Percentiles rank a stretch among this genome's conserved stretches.
phyloP scores from a whole-genome alignment of 768 basidiomycete genomes.

The Neoboletus magnificus region DNA sequence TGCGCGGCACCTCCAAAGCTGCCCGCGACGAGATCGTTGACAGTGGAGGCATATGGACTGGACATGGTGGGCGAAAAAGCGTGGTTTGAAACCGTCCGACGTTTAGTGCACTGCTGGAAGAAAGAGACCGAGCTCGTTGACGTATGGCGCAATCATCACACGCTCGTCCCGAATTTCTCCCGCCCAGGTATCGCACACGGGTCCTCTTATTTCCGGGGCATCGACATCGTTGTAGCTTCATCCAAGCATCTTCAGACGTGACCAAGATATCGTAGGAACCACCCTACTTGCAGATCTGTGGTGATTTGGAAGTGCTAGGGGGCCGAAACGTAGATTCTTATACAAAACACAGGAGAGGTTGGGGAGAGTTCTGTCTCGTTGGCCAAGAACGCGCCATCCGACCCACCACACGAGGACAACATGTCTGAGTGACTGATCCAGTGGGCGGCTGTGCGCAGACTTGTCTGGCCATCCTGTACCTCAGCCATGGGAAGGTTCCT shows the following conservation, averaged over 20 bases:
- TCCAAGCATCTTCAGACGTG: background rate
- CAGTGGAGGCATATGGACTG: slow-evolving; percentile 44
- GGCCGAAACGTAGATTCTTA: background rate
- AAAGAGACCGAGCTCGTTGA: background rate
- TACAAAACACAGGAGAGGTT: background rate
- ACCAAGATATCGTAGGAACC: no score
- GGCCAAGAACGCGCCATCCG: background rate
- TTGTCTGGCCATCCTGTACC: background rate
- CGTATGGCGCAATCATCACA: slow-evolving; percentile 5
- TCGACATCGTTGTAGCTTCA: background rate
- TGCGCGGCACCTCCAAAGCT: slow-evolving; percentile 93
- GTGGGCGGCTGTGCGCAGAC: background rate
- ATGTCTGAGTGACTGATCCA: background rate
- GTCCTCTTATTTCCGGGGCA: background rate
- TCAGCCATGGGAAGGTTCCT: slow-evolving; percentile 1
- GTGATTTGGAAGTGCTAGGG: background rate
- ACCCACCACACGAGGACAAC: no score
- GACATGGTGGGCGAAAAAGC: slow-evolving; percentile 9
- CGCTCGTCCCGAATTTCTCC: background rate
- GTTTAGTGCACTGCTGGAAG: background rate
- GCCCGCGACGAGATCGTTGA: slow-evolving; percentile 84
- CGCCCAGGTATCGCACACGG: background rate
- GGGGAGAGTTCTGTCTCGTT: no score
- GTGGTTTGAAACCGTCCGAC: background rate
- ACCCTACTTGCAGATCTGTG: background rate